Evolutionary conservation across 768 basidiomycete genomes (phyloP).

Genomic region (Termitomyces sp.): DNA sequence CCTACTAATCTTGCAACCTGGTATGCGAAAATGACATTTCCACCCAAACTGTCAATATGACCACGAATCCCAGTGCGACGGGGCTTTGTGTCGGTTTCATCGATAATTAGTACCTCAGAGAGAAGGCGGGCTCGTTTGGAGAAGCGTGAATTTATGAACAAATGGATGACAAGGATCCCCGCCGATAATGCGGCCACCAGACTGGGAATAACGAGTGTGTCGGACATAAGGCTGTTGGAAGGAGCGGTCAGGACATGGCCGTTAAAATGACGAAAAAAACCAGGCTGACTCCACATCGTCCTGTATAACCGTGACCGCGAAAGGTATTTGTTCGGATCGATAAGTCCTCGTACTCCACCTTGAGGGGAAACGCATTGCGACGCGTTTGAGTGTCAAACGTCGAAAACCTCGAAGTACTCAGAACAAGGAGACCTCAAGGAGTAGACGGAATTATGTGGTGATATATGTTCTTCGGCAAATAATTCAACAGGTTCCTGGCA

Average conservation of each 20-base stretch:
- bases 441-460: background rate
- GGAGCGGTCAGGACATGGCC: background rate
- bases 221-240: background rate
- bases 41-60: constrained; percentile 43
- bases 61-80: constrained; percentile 28
- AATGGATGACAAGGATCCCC: constrained; percentile 12
- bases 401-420: background rate
- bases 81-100: background rate
- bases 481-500: background rate
- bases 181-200: constrained; percentile 15
- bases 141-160: constrained; percentile 3
- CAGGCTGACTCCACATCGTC: background rate
- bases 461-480: background rate
- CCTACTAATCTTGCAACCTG: constrained; percentile 43
- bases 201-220: constrained; percentile 16
- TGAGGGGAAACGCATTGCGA: constrained; percentile 1
- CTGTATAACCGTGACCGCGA: background rate
- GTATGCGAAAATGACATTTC: constrained; percentile 42
- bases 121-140: constrained; percentile 5
- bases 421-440: background rate
- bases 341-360: background rate
- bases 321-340: background rate
- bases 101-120: background rate
- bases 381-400: background rate
- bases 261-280: background rate